Conservation (phyloP, 2,329 filamentous ascomycete species). For the Neurospora crassa region DNA sequence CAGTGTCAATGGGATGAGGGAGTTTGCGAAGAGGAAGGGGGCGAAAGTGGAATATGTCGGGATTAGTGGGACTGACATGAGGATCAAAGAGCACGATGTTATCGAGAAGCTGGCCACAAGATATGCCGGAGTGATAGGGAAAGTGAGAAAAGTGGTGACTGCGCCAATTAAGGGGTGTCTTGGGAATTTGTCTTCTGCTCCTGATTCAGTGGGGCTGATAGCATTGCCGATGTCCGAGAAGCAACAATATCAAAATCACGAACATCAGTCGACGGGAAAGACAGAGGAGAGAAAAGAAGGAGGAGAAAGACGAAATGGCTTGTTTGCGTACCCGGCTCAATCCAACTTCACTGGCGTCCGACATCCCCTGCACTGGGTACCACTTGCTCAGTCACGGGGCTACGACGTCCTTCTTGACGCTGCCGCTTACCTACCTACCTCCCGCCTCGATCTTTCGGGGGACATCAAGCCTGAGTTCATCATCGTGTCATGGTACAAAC, state of each 20-base stretch:
- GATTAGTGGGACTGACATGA: neutral
- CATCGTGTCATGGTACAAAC: conserved; percentile 31
- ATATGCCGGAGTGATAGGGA: neutral
- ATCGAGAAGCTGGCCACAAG: conserved; percentile 15
- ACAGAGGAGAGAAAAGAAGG: neutral
- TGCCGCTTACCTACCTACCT: conserved; percentile 30
- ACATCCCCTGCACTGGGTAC: conserved; percentile 29
- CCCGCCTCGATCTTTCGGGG: conserved; percentile 23
- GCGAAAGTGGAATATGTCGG: conserved; percentile 20
- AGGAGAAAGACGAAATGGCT: conserved; percentile 14
- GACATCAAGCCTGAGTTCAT: conserved; percentile 28
- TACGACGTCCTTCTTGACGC: conserved; percentile 32
- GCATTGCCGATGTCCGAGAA: neutral
- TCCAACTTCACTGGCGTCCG: conserved; percentile 35
- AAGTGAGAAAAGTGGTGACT: neutral
- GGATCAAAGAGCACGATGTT: conserved; percentile 20
- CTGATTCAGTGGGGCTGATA: neutral
- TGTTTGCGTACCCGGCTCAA: conserved; percentile 37
- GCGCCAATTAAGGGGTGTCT: neutral
- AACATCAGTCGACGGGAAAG: too few species aligned
- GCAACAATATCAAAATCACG: neutral
- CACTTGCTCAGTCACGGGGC: conserved; percentile 25
- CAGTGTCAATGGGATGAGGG: conserved; percentile 30
- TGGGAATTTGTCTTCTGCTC: neutral
- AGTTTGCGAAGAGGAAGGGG: conserved; percentile 23